Conservation (phyloP, 129 eudicot species). For the Arctium minus region DNA sequence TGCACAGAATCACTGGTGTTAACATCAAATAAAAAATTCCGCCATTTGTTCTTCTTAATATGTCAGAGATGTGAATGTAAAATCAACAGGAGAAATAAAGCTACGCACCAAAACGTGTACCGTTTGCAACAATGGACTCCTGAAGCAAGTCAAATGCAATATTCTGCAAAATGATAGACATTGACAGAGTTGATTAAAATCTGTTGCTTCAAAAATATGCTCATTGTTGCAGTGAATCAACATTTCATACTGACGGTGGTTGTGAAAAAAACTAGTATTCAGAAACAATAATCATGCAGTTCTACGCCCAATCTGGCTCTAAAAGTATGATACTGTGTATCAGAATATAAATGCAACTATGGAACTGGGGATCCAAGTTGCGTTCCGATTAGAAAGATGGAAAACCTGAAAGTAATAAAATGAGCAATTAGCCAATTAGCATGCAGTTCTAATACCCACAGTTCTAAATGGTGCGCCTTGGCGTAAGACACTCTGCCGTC, state of each 20-base stretch:
- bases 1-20: not conserved
- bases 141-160: slow-evolving; percentile 49
- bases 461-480: too few relatives aligned
- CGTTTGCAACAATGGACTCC: slow-evolving; percentile 38
- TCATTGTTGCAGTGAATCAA: not conserved
- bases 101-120: slow-evolving; percentile 41
- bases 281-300: not conserved
- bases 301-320: not conserved
- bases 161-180: slow-evolving; percentile 4
- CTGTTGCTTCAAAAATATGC: not conserved
- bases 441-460: too few relatives aligned
- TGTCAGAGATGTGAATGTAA: not conserved
- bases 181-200: not conserved
- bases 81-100: not conserved
- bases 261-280: not conserved
- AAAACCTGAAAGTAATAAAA: too few relatives aligned
- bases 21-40: not conserved
- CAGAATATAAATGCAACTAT: not conserved
- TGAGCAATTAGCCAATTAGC: too few relatives aligned
- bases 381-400: too few relatives aligned
- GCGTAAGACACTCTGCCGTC: too few relatives aligned
- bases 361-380: not conserved
- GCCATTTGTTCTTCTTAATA: not conserved
- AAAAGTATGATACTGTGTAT: not conserved
- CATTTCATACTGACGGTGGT: not conserved